These are phyloP conservation scores for Tephrocybe sp. DNA, from an alignment of 768 basidiomycete species.

Conservation along the genomic window DNA sequence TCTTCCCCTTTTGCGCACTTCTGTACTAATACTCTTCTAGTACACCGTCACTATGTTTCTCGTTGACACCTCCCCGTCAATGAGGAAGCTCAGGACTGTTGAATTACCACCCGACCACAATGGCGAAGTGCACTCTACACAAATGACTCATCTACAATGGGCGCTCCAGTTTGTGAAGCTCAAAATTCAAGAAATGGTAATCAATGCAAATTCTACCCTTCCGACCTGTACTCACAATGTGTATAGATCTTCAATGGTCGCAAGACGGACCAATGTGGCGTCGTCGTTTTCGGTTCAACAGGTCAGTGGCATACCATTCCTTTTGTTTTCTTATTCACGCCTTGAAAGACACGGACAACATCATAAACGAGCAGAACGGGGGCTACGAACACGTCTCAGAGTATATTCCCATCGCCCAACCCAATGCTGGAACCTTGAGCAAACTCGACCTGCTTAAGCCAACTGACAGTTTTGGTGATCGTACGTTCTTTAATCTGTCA, in stretches of 20 bases:
- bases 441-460: slow-evolving; percentile 62
- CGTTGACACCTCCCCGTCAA: slow-evolving; percentile 84
- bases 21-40: slow-evolving; percentile 37
- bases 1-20: background rate
- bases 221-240: background rate
- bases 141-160: slow-evolving; percentile 81
- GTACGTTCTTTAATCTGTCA: slow-evolving; percentile 39
- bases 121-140: slow-evolving; percentile 47
- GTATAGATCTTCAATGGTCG: slow-evolving; percentile 83
- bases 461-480: slow-evolving; percentile 60
- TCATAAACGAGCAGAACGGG: slow-evolving; percentile 56
- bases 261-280: slow-evolving; percentile 94
- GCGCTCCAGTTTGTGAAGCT: slow-evolving; percentile 84
- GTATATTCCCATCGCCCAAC: slow-evolving; percentile 67
- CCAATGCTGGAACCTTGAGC: slow-evolving; percentile 64
- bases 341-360: slow-evolving; percentile 60
- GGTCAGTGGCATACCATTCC: slow-evolving; percentile 33
- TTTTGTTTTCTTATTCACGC: slow-evolving; percentile 3
- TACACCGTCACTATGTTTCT: slow-evolving; percentile 89
- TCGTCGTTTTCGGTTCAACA: slow-evolving; percentile 84
- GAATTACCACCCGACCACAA: slow-evolving; percentile 52
- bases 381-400: slow-evolving; percentile 77
- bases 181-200: slow-evolving; percentile 89
- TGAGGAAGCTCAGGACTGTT: slow-evolving; percentile 65
- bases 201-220: background rate